Evolutionary conservation across 2,329 filamentous ascomycete species (phyloP).

Genomic region (Trichoderma sp.): DNA sequence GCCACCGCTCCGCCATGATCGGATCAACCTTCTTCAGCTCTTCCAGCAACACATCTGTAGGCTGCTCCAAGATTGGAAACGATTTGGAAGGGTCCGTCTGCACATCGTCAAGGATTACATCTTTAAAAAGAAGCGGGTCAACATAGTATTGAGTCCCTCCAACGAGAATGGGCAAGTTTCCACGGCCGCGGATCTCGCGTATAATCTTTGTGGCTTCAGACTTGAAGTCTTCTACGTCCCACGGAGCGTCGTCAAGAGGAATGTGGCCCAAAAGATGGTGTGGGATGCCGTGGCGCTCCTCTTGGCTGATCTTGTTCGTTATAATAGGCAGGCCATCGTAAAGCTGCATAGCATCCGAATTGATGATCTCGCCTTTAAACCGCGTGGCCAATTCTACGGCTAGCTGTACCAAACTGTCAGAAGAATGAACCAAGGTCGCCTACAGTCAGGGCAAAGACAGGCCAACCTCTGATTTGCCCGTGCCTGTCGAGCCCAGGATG

Average conservation of each 20-base stretch:
- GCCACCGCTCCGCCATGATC: conserved; percentile 85
- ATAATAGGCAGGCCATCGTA: conserved; percentile 90
- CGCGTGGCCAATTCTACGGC: conserved; percentile 80
- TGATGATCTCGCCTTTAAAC: conserved; percentile 92
- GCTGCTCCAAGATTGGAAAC: conserved; percentile 68
- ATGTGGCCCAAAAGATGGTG: conserved; percentile 87
- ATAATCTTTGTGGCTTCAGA: conserved; percentile 66
- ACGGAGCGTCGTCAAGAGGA: conserved; percentile 70
- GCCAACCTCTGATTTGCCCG: conserved; percentile 83
- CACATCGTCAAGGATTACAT: conserved; percentile 53
- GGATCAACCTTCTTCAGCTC: conserved; percentile 80
- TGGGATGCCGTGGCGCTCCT: conserved; percentile 74
- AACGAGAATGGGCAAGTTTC: conserved; percentile 82
- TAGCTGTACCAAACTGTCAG: conserved; percentile 55
- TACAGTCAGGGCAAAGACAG: not conserved
- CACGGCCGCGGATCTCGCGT: conserved; percentile 70
- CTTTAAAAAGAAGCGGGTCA: conserved; percentile 75
- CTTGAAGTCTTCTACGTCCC: conserved; percentile 78
- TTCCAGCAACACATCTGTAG: conserved; percentile 68
- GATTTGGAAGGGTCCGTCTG: conserved; percentile 36
- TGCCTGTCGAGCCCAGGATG: conserved; percentile 85
- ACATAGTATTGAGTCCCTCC: conserved; percentile 96
- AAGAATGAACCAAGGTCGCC: not conserved
- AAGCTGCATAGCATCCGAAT: conserved; percentile 97
- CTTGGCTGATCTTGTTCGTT: conserved; percentile 81